Percentiles rank a stretch among this genome's conserved stretches.
These are phyloP conservation scores for Sarocladiaceae sp. DNA, from an alignment of 2,329 filamentous ascomycete genomes.

Conservation along the genomic window DNA sequence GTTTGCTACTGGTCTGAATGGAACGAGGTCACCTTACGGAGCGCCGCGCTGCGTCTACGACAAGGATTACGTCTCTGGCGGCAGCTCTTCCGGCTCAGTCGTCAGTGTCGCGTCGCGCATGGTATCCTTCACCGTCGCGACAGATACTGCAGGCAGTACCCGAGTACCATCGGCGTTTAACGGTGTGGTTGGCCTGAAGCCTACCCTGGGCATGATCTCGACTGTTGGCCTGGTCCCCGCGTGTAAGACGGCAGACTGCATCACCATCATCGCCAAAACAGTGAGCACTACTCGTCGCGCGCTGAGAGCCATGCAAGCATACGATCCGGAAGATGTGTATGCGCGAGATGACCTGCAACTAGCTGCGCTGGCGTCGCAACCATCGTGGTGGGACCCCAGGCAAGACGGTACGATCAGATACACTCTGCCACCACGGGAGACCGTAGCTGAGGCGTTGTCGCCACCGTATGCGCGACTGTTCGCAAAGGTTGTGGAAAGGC, in stretches of 20 bases:
- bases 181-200: constrained; percentile 46
- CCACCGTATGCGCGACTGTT: constrained; percentile 23
- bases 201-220: constrained; percentile 45
- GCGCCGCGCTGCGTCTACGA: constrained; percentile 33
- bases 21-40: constrained; percentile 54
- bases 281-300: constrained; percentile 42
- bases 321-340: constrained; percentile 43
- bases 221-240: constrained; percentile 44
- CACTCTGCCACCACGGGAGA: constrained; percentile 36
- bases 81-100: constrained; percentile 52
- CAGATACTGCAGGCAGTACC: constrained; percentile 46
- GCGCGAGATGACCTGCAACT: constrained; percentile 37
- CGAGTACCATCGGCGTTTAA: constrained; percentile 51
- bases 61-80: constrained; percentile 33
- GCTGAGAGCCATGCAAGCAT: constrained; percentile 40
- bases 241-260: constrained; percentile 49
- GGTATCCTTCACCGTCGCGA: constrained; percentile 52
- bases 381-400: constrained; percentile 20
- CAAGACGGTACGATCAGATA: not conserved
- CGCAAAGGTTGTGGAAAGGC: not conserved
- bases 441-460: constrained; percentile 25
- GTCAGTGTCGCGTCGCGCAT: constrained; percentile 50
- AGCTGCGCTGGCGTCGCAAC: constrained; percentile 37
- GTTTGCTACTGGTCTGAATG: constrained; percentile 56
- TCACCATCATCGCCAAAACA: constrained; percentile 42